Evolutionary conservation across 148 eudicot genomes (phyloP), one percentile per base, ranked within the genome.

Genomic region (Talinum fruticosum): DNA sequence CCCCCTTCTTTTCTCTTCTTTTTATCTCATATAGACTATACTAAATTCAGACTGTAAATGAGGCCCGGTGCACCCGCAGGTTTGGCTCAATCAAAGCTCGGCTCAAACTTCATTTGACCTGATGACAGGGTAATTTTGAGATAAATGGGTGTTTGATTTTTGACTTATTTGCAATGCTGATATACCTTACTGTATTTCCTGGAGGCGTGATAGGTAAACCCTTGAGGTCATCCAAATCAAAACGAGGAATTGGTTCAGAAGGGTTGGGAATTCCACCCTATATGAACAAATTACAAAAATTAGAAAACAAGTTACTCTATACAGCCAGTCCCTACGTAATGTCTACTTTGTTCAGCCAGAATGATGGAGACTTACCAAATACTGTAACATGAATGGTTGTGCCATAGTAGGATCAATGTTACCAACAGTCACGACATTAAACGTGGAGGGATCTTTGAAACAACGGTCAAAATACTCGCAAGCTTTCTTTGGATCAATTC

Each of bases 241-340:
- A 84, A 71, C 84, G 80, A 32, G 88, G 59, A 51, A 87, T 54
- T 57, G 93, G 86, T 78, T 83, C 80, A 15, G 83, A 76, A 81
- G 91, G 92, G 79, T 83, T 89, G 75, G 94, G 98, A 67, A 94
- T 94, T 45, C 98, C 98, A 75, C 97, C 97, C 98, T 94, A 83
- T 86, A 77, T 13, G 57, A 24, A 45, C 73, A 71, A 77, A 21
- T 72, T 19, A 32, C n/a, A n/a, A n/a, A n/a, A n/a, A n/a, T n/a
- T n/a, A n/a, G n/a, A 75, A 75, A 24, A 23, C 73, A 47, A 76
- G 4, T 13, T 71, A 38, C n/a, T n/a, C n/a, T n/a, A 77, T 16
- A 65, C 30, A 53, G 61, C 74, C 44, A 66, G 53, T 14, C 76
- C 65, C 26, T 30, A 71, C 30, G 32, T 32, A 51, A 54, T 26